Evolutionary conservation across 306 rosid species (phyloP), one percentile per base, ranked within the genome.

Genomic region (Medicago arabica): DNA sequence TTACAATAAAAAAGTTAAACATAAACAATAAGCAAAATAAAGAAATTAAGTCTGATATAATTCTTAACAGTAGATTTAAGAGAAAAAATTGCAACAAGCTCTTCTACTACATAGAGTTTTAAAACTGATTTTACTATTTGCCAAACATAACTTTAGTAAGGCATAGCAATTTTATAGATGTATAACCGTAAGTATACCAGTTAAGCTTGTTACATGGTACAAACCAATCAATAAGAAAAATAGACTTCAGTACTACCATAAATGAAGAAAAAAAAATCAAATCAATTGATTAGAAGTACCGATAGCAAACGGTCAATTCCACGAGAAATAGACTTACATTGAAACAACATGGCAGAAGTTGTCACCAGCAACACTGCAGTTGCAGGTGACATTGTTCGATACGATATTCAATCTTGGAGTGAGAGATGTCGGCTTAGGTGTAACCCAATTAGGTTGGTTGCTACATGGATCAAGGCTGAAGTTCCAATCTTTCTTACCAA

Each of bases 381-480:
- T 67, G 53, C 80, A 76, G 4, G 60, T 43, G 47, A 76, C 75
- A 25, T n/a, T 28, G 15, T 67, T 67, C 34, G 0, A 17, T 40
- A 18, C 17, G 3, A 66, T 1, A 0, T 14, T 19, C 11, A 21
- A 12, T 66, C 46, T 66, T 6, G 53, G 12, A 41, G n/a, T n/a
- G n/a, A n/a, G n/a, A n/a, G n/a, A n/a, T n/a, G n/a, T n/a, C n/a
- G 61, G 61, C 31, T 9, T 55, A 3, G 71, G 71, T 13, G 71
- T 66, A 66, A 10, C 38, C 71, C 71, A 41, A 11, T 66, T 66
- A 18, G 71, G 6, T 11, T 41, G 41, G 53, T 66, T 66, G 53
- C 88, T 81, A 54, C 96, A 90, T 16, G 92, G 96, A 83, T 90
- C 85, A 1, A 74, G 41, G 6, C 34, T 34, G 75, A 79, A 86